Base-by-base conservation (phyloP, 768 basidiomycete genomes). In the Phylloporus scabripes region DNA sequence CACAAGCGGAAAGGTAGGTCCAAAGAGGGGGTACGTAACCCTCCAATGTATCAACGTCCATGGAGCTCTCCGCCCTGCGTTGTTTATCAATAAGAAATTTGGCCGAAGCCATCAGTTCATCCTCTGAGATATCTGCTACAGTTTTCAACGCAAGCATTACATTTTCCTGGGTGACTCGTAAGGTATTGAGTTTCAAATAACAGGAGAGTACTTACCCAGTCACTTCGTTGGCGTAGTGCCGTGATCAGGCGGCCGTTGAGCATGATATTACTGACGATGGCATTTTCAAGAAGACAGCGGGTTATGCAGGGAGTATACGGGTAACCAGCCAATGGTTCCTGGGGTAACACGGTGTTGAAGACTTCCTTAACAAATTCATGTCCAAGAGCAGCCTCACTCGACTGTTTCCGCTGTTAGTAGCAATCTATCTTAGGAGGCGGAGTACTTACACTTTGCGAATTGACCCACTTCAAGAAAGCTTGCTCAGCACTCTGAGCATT, bases 101-200 rank as follows among this genome's bases (percentile, higher is more conserved):
- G 3, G 88, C 70, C 3, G 74, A 67, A 26, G 75, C 72, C 20
- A 87, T 71, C 33, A 90, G 61, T 52, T 87, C 83, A 14, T 70
- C 58, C 62, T 91, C 87, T 2, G 82, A 70, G 49, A 92, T 56
- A 61, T 92, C 88, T 6, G 70, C 59, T 17, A 90, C 80, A 2
- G 60, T 68, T 3, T 68, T 64, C 42, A 89, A 65, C 28, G 84
- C 75, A 11, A 80, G 55, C 50, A 75, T 60, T 37, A 87, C 71
- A 31, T 63, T 69, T 55, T 67, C 67, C 65, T 67, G 46, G 28
- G 32, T 18, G 8, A 41, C 21, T 7, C 34, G 12, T 48, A 20
- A 52, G 46, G 24, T 32, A 36, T 12, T n/a, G 12, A 42, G 12
- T 20, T 18, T 14, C 26, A 14, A 5, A 24, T 0, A 8, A 24